phyloP scores from a whole-genome alignment of 495 filamentous ascomycete genomes.

The Diplogelasinospora grovesii region DNA sequence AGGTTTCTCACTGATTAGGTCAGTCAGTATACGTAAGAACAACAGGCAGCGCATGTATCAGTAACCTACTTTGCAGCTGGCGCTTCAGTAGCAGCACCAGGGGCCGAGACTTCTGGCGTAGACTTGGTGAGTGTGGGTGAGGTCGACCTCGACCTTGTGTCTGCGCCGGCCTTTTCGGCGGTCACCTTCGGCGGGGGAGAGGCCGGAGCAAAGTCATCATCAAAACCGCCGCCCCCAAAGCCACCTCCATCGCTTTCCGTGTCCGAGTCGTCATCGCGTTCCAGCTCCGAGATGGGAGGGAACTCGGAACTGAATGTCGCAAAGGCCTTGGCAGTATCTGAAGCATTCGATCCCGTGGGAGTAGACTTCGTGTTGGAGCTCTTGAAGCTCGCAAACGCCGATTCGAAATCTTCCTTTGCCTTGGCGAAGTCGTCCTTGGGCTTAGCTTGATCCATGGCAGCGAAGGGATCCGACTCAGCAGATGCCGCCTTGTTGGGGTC shows the following conservation, averaged over 20 bases:
- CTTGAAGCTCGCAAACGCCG: constrained; percentile 60
- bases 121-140: constrained; percentile 21
- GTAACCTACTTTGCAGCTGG: constrained; percentile 20
- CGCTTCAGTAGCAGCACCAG: constrained; percentile 16
- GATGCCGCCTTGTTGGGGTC: constrained; percentile 10
- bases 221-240: too few relatives aligned
- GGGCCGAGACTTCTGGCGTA: constrained; percentile 4
- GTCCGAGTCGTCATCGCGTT: constrained; percentile 68
- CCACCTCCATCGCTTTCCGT: constrained; percentile 70
- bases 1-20: constrained; percentile 21
- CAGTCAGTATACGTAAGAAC: constrained; percentile 1
- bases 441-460: constrained; percentile 47
- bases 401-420: constrained; percentile 71
- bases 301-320: constrained; percentile 61
- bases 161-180: constrained; percentile 24
- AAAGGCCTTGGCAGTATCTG: constrained; percentile 40
- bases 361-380: constrained; percentile 22
- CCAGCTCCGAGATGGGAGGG: constrained; percentile 84
- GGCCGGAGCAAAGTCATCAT: constrained; percentile 79
- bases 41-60: neutral
- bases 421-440: constrained; percentile 70
- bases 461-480: constrained; percentile 46
- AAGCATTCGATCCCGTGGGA: constrained; percentile 1
- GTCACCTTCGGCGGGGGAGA: constrained; percentile 48
- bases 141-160: constrained; percentile 16